Base-by-base conservation (phyloP, 805 yeast species). In the Zygoascus ofunaensis region DNA sequence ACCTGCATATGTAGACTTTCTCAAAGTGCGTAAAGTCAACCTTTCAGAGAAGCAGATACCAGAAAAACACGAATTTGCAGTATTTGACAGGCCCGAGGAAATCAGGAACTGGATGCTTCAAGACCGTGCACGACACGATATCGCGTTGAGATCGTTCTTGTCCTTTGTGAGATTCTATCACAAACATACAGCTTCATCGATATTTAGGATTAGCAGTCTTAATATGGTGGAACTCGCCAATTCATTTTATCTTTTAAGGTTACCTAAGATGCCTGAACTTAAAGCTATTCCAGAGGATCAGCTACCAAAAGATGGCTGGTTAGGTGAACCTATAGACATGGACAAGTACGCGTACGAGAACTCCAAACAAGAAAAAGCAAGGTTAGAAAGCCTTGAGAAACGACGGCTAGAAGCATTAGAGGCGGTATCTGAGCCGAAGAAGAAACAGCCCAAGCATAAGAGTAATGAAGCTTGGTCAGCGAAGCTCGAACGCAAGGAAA, bases 221-320 rank as follows among this genome's bases (percentile, higher is more conserved):
- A 94, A 90, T 59, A 82, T 82, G 53, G 59, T 79, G 21, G 82
- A 80, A 0, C 50, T 83, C 5, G 95, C 92, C 1, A 73, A 69
- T 51, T 71, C 84, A 67, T 87, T 83, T 61, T 95, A 96, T 1
- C 62, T 92, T 2, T 63, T 85, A 36, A 71, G 96, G 53, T 64
- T 90, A 47, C 99, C 99, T 5, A 77, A 80, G 53, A 92, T 94
- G 97, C 98, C 98, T 0, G 99, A 92, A 58, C 65, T 78, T 26
- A 73, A 80, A 19, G 66, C 79, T 2, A 52, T 42, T 17, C 57
- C 70, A 24, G 57, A 64, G 33, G 75, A 71, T 2, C 52, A 62
- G 10, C 64, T 79, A 55, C 84, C 87, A 0, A 76, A 72, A 26
- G 80, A 77, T 49, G 97, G 96, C 1, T 86, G 89, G 87, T 63